phyloP scores from a whole-genome alignment of 208 protist species.

The Novymonas esmeraldas region DNA sequence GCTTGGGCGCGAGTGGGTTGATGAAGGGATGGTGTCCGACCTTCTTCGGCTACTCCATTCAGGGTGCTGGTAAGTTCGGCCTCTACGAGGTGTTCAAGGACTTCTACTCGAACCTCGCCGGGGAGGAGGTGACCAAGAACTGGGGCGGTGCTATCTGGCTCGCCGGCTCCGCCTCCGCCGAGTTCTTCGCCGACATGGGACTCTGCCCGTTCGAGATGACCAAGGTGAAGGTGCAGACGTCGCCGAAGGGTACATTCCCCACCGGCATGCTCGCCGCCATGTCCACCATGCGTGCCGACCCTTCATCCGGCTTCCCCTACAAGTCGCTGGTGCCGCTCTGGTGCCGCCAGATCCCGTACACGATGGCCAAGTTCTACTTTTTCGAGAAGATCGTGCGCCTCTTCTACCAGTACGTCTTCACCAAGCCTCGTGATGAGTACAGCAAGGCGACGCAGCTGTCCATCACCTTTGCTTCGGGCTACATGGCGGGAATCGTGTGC shows the following conservation, averaged over 20 bases:
- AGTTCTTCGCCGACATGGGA: conserved; percentile 97
- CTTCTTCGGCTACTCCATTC: conserved; percentile 91
- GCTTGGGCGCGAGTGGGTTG: conserved; percentile 70
- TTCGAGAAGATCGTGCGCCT: conserved; percentile 87
- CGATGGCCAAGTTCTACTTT: conserved; percentile 95
- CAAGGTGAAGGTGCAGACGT: conserved; percentile 94
- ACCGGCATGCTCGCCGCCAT: conserved; percentile 69
- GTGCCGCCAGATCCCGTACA: conserved; percentile 96
- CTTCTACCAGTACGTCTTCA: conserved; percentile 92
- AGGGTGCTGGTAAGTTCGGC: conserved; percentile 95
- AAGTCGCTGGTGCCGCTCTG: conserved; percentile 91
- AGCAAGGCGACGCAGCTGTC: conserved; percentile 87
- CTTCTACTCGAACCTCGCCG: conserved; percentile 83
- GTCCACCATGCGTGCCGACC: conserved; percentile 71
- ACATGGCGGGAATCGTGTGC: conserved; percentile 95
- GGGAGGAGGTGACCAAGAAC: conserved; percentile 79
- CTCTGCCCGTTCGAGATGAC: conserved; percentile 96
- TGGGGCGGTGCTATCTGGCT: conserved; percentile 88
- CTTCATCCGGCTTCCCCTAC: conserved; percentile 85
- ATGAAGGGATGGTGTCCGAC: conserved; percentile 93
- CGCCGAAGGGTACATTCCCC: conserved; percentile 80
- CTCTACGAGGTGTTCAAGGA: conserved; percentile 96
- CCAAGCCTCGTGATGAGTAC: conserved; percentile 83
- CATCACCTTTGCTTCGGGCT: conserved; percentile 94
- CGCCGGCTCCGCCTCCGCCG: conserved; percentile 92